A percentile compares a stretch with the other conserved stretches of the same genome.
Evolutionary conservation across 2,329 filamentous ascomycete species (phyloP).

Genomic region (Drechslerella stenobrocha): DNA sequence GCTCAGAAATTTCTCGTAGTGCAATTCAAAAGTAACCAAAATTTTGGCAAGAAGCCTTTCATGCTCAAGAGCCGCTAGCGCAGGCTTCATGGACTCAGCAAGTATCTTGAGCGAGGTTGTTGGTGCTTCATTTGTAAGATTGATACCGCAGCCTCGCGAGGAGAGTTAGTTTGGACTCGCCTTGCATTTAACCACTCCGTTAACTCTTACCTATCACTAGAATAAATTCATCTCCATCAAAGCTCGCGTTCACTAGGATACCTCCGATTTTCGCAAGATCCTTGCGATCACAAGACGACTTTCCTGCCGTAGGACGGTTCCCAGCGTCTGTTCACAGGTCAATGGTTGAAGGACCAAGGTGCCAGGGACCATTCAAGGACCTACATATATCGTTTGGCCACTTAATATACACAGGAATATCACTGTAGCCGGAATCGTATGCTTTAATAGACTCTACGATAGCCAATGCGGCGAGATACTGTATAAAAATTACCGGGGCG

Average conservation of each 20-base stretch:
- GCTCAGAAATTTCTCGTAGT: slow-evolving; percentile 74
- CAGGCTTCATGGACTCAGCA: slow-evolving; percentile 56
- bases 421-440: slow-evolving; percentile 75
- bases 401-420: slow-evolving; percentile 81
- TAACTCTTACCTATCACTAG: slow-evolving; percentile 64
- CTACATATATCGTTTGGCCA: slow-evolving; percentile 95
- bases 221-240: slow-evolving; percentile 80
- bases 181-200: background rate
- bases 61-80: slow-evolving; percentile 65
- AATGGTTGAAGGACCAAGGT: background rate
- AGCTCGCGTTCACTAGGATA: slow-evolving; percentile 86
- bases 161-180: slow-evolving; percentile 51
- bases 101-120: slow-evolving; percentile 79
- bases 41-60: slow-evolving; percentile 83
- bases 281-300: slow-evolving; percentile 53
- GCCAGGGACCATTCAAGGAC: slow-evolving; percentile 51
- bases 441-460: slow-evolving; percentile 78
- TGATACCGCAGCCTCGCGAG: slow-evolving; percentile 65
- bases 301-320: background rate
- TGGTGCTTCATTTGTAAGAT: slow-evolving; percentile 78
- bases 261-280: slow-evolving; percentile 87
- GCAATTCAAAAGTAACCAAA: slow-evolving; percentile 72
- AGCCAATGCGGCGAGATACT: slow-evolving; percentile 88
- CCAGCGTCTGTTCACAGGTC: background rate
- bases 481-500: slow-evolving; percentile 87